Conservation (phyloP, 805 yeast species). For the Saturnispora halmiae region DNA sequence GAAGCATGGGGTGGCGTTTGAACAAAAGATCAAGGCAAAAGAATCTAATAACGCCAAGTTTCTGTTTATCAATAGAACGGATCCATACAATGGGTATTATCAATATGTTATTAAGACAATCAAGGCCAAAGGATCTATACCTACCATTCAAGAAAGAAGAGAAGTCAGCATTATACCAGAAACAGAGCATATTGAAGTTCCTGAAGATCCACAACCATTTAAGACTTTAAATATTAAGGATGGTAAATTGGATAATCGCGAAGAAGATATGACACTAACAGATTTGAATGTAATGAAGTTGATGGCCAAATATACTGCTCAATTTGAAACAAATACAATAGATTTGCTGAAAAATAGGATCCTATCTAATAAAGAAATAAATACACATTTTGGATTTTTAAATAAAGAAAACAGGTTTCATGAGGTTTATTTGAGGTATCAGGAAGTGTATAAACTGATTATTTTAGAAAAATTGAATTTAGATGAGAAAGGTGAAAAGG, state of each 20-base stretch:
- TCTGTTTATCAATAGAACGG: slow-evolving; percentile 47
- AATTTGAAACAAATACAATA: slow-evolving; percentile 44
- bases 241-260: slow-evolving; percentile 17
- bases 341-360: slow-evolving; percentile 26
- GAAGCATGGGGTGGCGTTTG: slow-evolving; percentile 62
- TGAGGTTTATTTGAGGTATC: slow-evolving; percentile 37
- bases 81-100: slow-evolving; percentile 54
- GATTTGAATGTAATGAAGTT: slow-evolving; percentile 65
- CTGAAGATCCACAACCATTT: slow-evolving; percentile 15
- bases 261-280: slow-evolving; percentile 39
- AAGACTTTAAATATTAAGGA: slow-evolving; percentile 20
- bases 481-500: slow-evolving; percentile 10
- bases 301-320: slow-evolving; percentile 61
- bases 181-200: slow-evolving; percentile 1
- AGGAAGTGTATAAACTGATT: slow-evolving; percentile 46
- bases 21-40: slow-evolving; percentile 39
- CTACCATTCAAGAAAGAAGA: background rate
- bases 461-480: slow-evolving; percentile 20
- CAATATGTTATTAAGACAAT: slow-evolving; percentile 34
- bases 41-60: slow-evolving; percentile 47
- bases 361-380: slow-evolving; percentile 26
- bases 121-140: slow-evolving; percentile 23
- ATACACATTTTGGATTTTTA: slow-evolving; percentile 62
- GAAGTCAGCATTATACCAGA: background rate
- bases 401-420: slow-evolving; percentile 52